Evolutionary conservation across 75 land plant genomes (phyloP).

Genomic region (Picea glauca): DNA sequence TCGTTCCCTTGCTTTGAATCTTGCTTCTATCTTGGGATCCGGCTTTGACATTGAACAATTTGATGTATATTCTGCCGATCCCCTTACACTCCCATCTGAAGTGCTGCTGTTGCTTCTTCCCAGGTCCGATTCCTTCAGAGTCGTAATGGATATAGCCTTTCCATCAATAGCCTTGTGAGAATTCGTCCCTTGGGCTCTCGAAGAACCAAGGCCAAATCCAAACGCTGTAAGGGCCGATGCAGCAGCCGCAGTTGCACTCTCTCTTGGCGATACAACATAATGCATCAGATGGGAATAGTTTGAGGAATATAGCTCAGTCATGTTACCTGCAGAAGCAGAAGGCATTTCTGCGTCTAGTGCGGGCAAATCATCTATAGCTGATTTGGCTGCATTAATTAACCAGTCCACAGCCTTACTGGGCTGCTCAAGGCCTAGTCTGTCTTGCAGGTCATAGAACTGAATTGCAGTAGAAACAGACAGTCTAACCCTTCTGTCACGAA

Average conservation of each 20-base stretch:
- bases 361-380: slow-evolving; percentile 15
- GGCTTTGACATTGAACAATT: not conserved
- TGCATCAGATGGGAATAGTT: not conserved
- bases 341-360: not conserved
- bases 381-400: slow-evolving; percentile 20
- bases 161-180: not conserved
- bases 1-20: not conserved
- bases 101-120: slow-evolving; percentile 1
- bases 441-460: slow-evolving; percentile 33
- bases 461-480: slow-evolving; percentile 32
- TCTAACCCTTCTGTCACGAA: slow-evolving; percentile 27
- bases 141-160: not conserved
- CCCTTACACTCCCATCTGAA: slow-evolving; percentile 6
- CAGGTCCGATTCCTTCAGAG: not conserved
- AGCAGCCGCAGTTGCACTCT: not conserved
- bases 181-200: no score
- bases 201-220: no score
- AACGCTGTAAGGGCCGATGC: no score
- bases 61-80: slow-evolving; percentile 1
- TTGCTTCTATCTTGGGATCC: not conserved
- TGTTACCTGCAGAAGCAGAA: not conserved
- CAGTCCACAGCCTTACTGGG: slow-evolving; percentile 34
- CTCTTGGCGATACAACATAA: not conserved
- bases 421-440: slow-evolving; percentile 26
- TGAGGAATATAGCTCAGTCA: not conserved